These are phyloP conservation scores for Metschnikowia baotianmanensis DNA, from an alignment of 805 yeast species.

Conservation along the genomic window DNA sequence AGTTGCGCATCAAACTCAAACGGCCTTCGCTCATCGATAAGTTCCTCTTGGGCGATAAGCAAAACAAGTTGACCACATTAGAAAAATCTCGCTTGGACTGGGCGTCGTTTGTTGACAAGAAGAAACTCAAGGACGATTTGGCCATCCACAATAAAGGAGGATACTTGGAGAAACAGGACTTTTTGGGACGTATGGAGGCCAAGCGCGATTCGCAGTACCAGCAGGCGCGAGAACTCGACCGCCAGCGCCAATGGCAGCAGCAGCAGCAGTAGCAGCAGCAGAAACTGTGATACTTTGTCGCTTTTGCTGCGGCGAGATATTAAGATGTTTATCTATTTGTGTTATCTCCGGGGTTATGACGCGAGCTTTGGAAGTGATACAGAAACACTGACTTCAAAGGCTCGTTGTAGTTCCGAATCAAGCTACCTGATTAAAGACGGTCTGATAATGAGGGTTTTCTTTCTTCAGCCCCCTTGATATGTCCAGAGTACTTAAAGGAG, in stretches of 20 bases:
- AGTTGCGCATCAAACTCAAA: constrained; percentile 56
- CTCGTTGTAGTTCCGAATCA: no score
- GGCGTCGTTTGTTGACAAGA: constrained; percentile 89
- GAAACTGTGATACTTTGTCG: neutral
- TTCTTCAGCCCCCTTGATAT: no score
- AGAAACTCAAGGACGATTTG: constrained; percentile 81
- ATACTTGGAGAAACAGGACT: constrained; percentile 86
- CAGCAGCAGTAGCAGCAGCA: constrained; percentile 18
- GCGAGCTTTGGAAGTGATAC: no score
- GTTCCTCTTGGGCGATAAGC: constrained; percentile 63
- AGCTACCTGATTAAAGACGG: no score
- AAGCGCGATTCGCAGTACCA: constrained; percentile 52
- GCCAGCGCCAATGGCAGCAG: constrained; percentile 23
- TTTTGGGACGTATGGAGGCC: constrained; percentile 70
- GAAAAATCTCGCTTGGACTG: constrained; percentile 94
- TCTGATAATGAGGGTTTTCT: no score
- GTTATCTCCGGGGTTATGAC: no score
- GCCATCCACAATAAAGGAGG: constrained; percentile 83
- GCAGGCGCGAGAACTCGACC: constrained; percentile 39
- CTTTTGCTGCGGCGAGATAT: no score
- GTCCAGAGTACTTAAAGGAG: no score
- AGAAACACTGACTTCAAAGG: no score
- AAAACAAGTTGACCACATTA: constrained; percentile 76
- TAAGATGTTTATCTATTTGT: no score
- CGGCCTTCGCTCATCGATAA: constrained; percentile 76